Base-by-base conservation (phyloP, 108 stramenopile genomes). In the Nitzschia sp. region DNA sequence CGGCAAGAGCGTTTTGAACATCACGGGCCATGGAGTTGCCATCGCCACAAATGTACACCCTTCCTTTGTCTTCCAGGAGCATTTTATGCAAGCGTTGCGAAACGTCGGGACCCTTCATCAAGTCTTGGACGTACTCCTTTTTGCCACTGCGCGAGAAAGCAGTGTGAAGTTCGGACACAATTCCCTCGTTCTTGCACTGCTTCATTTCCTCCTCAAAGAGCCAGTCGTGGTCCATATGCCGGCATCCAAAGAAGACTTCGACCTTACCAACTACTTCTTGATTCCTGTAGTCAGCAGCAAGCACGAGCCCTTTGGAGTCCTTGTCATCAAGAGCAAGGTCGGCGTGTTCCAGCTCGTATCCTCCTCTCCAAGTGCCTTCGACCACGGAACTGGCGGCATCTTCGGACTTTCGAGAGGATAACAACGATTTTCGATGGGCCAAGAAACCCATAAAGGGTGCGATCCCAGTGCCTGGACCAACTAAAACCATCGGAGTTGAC, bases 401-500 rank as follows among this genome's bases (percentile, higher is more conserved):
- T 19, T 33, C 64, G 30, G 76, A 64, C 21, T 80, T 77, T 2
- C 66, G 54, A 3, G 80, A 79, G 4, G 73, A 59, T 1, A 70
- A n/a, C 64, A 89, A 67, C 6, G 82, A 86, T 60, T 80, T 79
- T 5, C 88, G 86, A 55, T 92, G 88, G n/a, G 76, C 72, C 25
- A 99, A 33, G 59, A 98, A 97, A 71, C 96, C 95, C 61, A 97
- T 80, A 74, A 99, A 98, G 18, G 99, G 98, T 24, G 99, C 98
- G 27, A 99, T 88, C 11, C 99, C 99, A 3, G 99, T 98, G 21
- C 99, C 99, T 2, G 99, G 99, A 21, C 99, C 99, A 38, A 99
- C 87, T 64, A 99, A 79, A 42, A 99, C 76, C 25, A 98, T 64
- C 1, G 98, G 97, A 23, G 77, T 85, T 6, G 72, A 59, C 5